Evolutionary conservation across 2,329 filamentous ascomycete genomes (phyloP).

Genomic region (Sporothrix brasiliensis): DNA sequence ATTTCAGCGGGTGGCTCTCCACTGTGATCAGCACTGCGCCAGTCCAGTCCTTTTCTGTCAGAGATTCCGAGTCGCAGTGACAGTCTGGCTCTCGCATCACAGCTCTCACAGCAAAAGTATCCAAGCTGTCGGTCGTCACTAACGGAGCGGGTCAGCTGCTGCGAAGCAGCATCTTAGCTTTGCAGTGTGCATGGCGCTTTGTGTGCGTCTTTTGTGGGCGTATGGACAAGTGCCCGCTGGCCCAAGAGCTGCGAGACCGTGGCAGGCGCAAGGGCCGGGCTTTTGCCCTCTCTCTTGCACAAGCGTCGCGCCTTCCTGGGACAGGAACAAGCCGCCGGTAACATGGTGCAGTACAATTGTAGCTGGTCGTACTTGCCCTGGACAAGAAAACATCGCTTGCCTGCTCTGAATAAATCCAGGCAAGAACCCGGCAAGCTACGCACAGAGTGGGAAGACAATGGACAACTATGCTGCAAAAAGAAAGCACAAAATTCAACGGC

Average conservation of each 20-base stretch:
- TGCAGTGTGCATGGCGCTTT: slow-evolving; percentile 22
- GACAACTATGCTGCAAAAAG: not conserved
- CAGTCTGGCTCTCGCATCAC: not conserved
- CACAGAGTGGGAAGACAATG: not conserved
- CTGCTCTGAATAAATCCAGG: not conserved
- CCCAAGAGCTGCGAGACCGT: not conserved
- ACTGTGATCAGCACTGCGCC: slow-evolving; percentile 26
- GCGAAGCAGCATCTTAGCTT: slow-evolving; percentile 11
- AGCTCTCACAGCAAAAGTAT: not conserved
- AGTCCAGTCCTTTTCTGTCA: slow-evolving; percentile 17
- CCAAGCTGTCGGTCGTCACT: too few species aligned
- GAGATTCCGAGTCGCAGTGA: slow-evolving; percentile 17
- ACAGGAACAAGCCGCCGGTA: not conserved
- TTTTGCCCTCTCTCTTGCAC: not conserved
- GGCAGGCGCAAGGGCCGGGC: too few species aligned
- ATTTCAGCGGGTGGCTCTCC: slow-evolving; percentile 4
- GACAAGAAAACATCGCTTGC: slow-evolving; percentile 7
- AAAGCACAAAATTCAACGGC: not conserved
- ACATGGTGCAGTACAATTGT: not conserved
- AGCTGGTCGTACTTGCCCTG: slow-evolving; percentile 23
- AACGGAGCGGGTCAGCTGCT: too few species aligned
- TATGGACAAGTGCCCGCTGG: not conserved
- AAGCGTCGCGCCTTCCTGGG: slow-evolving; percentile 7
- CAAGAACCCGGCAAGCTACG: slow-evolving; percentile 4
- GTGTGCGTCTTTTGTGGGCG: slow-evolving; percentile 16